Evolutionary conservation across 441 rosid species (phyloP), one percentile per base, ranked within the genome.

Genomic region (Isatis lusitanica): DNA sequence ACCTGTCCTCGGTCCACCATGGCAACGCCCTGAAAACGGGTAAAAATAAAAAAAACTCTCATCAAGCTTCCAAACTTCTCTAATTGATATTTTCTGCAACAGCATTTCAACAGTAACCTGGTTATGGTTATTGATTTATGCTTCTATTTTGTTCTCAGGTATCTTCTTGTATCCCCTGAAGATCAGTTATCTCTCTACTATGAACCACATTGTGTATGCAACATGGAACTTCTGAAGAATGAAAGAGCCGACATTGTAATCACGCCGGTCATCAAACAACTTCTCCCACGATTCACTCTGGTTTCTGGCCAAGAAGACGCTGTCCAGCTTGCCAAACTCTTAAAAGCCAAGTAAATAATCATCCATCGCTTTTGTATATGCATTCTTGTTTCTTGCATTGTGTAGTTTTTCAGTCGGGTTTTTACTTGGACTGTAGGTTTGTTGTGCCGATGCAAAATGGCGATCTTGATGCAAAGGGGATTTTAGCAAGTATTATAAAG

Each of bases 21-120:
- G 98, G 98, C 97, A 91, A 82, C 91, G 89, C 21, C 98, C 97
- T 59, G 98, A 91, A 83, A 94, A 90, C 42, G 98, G 97, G 90
- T 91, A 84, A 74, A 21, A 3, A 44, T n/a, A 12, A 1, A 44
- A 18, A 12, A 1, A 57, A 33, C 44, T 63, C 63, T 24, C 44
- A 39, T 58, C 38, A 71, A 47, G 10, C 44, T 53, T 60, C 33
- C 30, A 21, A 21, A 18, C 3, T 39, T 59, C 38, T 16, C 4
- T 4, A 35, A 35, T 48, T 7, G 24, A 38, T 6, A 24, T 11
- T n/a, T 43, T 62, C 40, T 47, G 47, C 24, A 9, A 18, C 67
- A 59, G 39, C 6, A n/a, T 1, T 9, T 67, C 7, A 36, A 38
- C 50, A 24, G 9, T 40, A 13, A n/a, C 30, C 10, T 50, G 6